Percentiles rank a stretch among this genome's conserved stretches.
These are phyloP conservation scores for Aspergillus flavus DNA, from an alignment of 2,329 filamentous ascomycete species.

Conservation along the genomic window DNA sequence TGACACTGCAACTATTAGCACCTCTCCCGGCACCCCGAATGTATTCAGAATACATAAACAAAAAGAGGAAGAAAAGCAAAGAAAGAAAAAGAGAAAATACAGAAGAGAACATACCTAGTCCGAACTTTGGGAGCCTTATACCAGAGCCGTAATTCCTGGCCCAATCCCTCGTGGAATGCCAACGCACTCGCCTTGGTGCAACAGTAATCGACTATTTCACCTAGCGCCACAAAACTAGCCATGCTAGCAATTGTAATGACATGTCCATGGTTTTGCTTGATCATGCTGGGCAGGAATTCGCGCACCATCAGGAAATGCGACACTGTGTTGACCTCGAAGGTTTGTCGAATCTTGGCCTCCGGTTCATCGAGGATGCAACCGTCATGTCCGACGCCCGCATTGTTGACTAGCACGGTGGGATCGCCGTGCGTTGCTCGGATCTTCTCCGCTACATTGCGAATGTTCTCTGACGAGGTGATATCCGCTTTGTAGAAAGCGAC, in stretches of 20 bases:
- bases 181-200: conserved; percentile 56
- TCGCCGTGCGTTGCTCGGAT: conserved; percentile 47
- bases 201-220: conserved; percentile 56
- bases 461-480: conserved; percentile 38
- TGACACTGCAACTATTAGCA: conserved; percentile 26
- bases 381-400: conserved; percentile 52
- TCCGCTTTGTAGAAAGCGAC: conserved; percentile 41
- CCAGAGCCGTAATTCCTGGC: conserved; percentile 40
- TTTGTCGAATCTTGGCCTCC: conserved; percentile 48
- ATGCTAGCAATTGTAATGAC: conserved; percentile 59
- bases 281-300: conserved; percentile 57
- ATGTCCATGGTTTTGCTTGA: conserved; percentile 56
- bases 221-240: conserved; percentile 52
- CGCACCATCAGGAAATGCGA: conserved; percentile 54
- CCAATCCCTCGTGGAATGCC: conserved; percentile 55
- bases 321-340: conserved; percentile 57
- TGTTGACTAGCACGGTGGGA: conserved; percentile 53
- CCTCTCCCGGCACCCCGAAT: neutral
- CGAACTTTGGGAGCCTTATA: conserved; percentile 42
- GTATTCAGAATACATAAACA: neutral
- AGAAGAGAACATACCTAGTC: conserved; percentile 32
- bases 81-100: too few species aligned
- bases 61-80: neutral
- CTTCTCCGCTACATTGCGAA: conserved; percentile 36
- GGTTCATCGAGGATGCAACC: conserved; percentile 51